Base-by-base conservation (phyloP, 306 rosid species). In the Prunus mira region DNA sequence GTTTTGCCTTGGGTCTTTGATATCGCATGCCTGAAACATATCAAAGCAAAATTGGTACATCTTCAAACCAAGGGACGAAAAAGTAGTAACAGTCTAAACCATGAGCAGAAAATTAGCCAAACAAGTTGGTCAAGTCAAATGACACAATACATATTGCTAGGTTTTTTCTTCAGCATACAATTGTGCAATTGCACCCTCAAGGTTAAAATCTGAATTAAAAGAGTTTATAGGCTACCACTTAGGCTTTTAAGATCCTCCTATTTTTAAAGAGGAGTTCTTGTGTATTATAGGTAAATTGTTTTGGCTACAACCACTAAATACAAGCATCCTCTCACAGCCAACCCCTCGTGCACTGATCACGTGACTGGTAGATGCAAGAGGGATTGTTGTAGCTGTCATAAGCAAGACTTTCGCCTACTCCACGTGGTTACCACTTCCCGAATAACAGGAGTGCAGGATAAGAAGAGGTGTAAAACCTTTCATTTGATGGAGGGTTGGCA, bases 1-100 rank as follows among this genome's bases (percentile, higher is more conserved):
- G 74, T 95, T 92, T 77, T 95, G 96, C 80, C 77, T 90, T 41
- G 95, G 97, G 78, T 95, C 98, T 80, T 95, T 95, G 56, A 95
- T 88, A 78, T 92, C 96, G 80, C 98, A 92, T 52, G 96, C 97
- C 98, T 92, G 89, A 54, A 69, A 32, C 51, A 50, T 13, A 70
- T 71, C 20, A 46, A 46, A 46, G 3, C 20, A 52, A 72, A 60
- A 55, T 28, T 27, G 13, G 32, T 17, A 49, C 45, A 52, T 34
- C 20, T 46, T 73, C 74, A 47, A 60, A 30, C 8, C 20, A 14
- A 41, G 12, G 19, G 25, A 25, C 6, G 1, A 49, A 15, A 1
- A 3, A 28, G 27, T 17, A 19, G 64, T 28, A 14, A 9, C 14
- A 62, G 62, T n/a, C 41, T 62, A 30, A 19, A 56, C 12, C 5